Percentiles rank a stretch among this genome's conserved stretches.
Evolutionary conservation across 2,329 filamentous ascomycete species (phyloP).

Genomic region (Xenoacremonium recifei): DNA sequence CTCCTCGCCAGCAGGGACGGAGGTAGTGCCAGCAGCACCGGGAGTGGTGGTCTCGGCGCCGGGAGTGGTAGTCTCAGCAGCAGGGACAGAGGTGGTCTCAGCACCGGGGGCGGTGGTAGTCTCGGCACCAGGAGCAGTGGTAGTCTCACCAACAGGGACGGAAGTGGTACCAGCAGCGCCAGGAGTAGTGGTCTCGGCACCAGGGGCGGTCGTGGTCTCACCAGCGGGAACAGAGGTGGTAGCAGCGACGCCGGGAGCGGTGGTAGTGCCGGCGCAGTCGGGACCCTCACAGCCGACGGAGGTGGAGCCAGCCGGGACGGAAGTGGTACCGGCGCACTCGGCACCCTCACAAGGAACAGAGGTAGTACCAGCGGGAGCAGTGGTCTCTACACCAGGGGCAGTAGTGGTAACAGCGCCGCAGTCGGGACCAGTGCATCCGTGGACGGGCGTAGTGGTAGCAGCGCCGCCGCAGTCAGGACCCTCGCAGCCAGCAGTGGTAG

Average conservation of each 20-base stretch:
- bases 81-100: slow-evolving; percentile 20
- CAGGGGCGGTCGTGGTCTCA: slow-evolving; percentile 2
- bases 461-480: slow-evolving; percentile 4
- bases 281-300: slow-evolving; percentile 43
- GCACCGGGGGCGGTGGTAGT: slow-evolving; percentile 13
- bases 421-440: not conserved
- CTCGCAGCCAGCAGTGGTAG: slow-evolving; percentile 3
- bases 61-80: slow-evolving; percentile 23
- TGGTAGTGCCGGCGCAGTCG: slow-evolving; percentile 27
- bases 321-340: not conserved
- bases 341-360: slow-evolving; percentile 1
- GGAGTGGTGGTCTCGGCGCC: slow-evolving; percentile 9
- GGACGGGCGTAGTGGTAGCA: slow-evolving; percentile 49
- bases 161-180: slow-evolving; percentile 55
- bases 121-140: slow-evolving; percentile 13
- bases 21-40: slow-evolving; percentile 22
- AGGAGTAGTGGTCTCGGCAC: slow-evolving; percentile 2
- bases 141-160: slow-evolving; percentile 55
- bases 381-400: slow-evolving; percentile 54
- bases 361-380: slow-evolving; percentile 3
- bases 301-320: slow-evolving; percentile 24
- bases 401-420: slow-evolving; percentile 54
- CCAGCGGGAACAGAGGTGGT: slow-evolving; percentile 23
- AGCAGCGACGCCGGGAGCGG: slow-evolving; percentile 11
- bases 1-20: slow-evolving; percentile 15